Evolutionary conservation across 306 rosid genomes (phyloP), one percentile per base, ranked within the genome.

Genomic region (Cyclanthera cordifolia): DNA sequence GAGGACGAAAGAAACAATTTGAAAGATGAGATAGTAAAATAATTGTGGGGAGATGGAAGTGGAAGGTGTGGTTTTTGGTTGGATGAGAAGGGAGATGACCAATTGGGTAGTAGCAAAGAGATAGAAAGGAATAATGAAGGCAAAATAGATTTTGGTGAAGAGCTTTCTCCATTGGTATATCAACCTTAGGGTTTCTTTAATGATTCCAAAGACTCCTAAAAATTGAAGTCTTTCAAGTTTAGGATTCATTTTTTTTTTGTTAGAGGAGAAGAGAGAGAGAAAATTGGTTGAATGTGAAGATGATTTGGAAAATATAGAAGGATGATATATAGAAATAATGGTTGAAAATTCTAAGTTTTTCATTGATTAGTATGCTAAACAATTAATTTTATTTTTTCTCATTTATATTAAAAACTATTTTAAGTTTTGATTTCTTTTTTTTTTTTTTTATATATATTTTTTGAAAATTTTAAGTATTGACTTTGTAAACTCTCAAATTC

Each of bases 21-120:
- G 63, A 78, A 76, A 72, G 75, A 76, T 7, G 65, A 27, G 1
- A 30, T 28, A 16, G 8, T 57, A 30, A 8, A 15, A 16, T 55
- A 5, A 13, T 24, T 55, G 11, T 13, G 61, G 28, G 39, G 16
- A 55, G 61, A 27, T 55, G 61, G 61, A 0, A 14, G 0, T 25
- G 37, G 19, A 55, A 14, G 61, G 19, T 13, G 28, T 14, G 61
- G 23, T 7, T 30, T 57, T 28, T 15, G 37, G 3, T 16, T 6
- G 11, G 11, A 54, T 23, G 63, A 56, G 27, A 27, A 27, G 16
- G 41, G 21, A 27, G 6, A 28, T 2, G n/a, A 3, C 64, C 12
- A 2, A 5, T 19, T 56, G 16, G 43, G 12, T 4, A 16, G 6
- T 27, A 43, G 1, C 0, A 1, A 56, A 14, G 19, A 56, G 17